Percentiles rank a stretch among this genome's conserved stretches.
Conservation (phyloP, 176 grass and related monocot genomes). For the Typha latifolia region DNA sequence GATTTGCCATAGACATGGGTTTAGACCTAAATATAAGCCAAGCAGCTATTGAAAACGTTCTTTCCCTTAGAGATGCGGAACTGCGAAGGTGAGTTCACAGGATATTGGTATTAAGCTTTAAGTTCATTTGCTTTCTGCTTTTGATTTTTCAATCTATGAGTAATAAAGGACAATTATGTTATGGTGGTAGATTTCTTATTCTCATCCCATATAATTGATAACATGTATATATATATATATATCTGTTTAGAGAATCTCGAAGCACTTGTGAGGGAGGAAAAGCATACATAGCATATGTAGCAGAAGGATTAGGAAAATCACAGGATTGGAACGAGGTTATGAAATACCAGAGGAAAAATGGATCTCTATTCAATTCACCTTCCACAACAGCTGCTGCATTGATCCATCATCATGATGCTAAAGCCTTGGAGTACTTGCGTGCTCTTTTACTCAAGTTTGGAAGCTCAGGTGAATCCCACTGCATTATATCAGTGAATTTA, state of each 20-base stretch:
- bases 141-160: no score
- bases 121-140: no score
- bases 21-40: constrained; percentile 32
- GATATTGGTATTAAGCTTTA: neutral
- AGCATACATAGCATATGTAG: constrained; percentile 56
- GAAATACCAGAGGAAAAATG: constrained; percentile 64
- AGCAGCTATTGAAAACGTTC: constrained; percentile 14
- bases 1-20: constrained; percentile 39
- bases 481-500: neutral
- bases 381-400: constrained; percentile 46
- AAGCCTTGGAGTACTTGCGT: constrained; percentile 53
- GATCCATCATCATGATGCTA: constrained; percentile 30
- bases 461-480: constrained; percentile 30
- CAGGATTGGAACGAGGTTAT: constrained; percentile 44
- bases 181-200: neutral
- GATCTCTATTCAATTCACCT: constrained; percentile 63
- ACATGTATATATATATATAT: no score
- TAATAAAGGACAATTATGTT: no score
- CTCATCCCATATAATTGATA: no score
- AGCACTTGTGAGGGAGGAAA: constrained; percentile 32
- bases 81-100: constrained; percentile 41
- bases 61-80: constrained; percentile 33
- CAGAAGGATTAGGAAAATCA: constrained; percentile 50
- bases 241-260: constrained; percentile 16
- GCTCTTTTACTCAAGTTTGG: constrained; percentile 38